phyloP scores from a whole-genome alignment of 2,329 filamentous ascomycete genomes.

The Penicillium sp. region DNA sequence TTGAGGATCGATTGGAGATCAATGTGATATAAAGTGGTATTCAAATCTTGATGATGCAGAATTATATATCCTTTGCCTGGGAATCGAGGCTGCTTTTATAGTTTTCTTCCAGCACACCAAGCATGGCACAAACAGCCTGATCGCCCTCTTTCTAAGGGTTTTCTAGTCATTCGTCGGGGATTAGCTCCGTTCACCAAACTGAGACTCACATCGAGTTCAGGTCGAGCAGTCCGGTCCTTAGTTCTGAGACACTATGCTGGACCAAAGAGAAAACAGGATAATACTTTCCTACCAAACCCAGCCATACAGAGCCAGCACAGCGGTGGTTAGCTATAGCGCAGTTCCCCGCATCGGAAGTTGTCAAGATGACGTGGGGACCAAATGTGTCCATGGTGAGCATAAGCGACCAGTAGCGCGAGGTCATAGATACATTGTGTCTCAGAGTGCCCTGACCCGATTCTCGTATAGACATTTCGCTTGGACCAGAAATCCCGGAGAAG shows the following conservation, averaged over 20 bases:
- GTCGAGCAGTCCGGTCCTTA: not conserved
- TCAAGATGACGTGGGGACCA: not conserved
- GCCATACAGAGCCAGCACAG: not conserved
- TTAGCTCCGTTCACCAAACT: not conserved
- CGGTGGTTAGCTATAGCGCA: not conserved
- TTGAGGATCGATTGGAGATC: not conserved
- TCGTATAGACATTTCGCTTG: not conserved
- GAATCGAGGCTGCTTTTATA: not conserved
- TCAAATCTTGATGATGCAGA: not conserved
- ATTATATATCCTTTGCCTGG: not conserved
- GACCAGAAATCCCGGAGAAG: not conserved
- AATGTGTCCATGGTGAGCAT: not conserved
- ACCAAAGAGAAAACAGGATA: not conserved
- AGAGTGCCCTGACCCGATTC: slow-evolving; percentile 6
- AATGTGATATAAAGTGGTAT: not conserved
- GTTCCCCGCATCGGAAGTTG: not conserved
- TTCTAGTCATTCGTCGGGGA: not conserved
- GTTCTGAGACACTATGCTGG: not conserved
- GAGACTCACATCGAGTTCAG: not conserved
- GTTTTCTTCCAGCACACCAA: not conserved
- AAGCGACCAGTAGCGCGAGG: not conserved
- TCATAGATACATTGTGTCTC: slow-evolving; percentile 13
- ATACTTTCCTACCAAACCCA: not conserved
- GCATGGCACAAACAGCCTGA: not conserved
- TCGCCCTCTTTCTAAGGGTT: not conserved